phyloP scores from a whole-genome alignment of 148 eudicot genomes.

The Camellia lanceoleosa region DNA sequence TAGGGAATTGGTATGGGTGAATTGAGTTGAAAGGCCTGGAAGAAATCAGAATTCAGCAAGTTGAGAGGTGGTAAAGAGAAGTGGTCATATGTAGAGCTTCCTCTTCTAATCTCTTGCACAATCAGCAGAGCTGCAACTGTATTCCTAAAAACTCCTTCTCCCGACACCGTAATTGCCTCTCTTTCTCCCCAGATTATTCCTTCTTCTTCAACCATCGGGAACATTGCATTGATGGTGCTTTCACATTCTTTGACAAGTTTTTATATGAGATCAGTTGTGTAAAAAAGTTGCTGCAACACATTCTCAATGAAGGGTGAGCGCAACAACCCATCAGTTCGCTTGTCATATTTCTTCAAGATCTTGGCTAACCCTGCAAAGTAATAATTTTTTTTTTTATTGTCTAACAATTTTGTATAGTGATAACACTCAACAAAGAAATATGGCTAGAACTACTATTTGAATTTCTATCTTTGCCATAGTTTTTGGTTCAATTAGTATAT shows the following conservation, averaged over 20 bases:
- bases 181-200: neutral
- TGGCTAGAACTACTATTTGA: too few species aligned
- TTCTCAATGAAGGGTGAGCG: slow-evolving; percentile 64
- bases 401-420: too few species aligned
- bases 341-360: slow-evolving; percentile 84
- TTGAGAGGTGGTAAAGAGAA: slow-evolving; percentile 67
- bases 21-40: slow-evolving; percentile 30
- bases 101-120: slow-evolving; percentile 65
- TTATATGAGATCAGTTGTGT: slow-evolving; percentile 64
- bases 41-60: slow-evolving; percentile 39
- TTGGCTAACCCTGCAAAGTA: slow-evolving; percentile 57
- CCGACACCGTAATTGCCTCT: slow-evolving; percentile 28
- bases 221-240: slow-evolving; percentile 45
- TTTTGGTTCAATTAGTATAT: too few species aligned
- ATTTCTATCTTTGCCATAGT: too few species aligned
- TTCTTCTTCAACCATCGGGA: slow-evolving; percentile 21
- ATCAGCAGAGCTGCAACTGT: slow-evolving; percentile 69
- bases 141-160: slow-evolving; percentile 67
- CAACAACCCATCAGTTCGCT: slow-evolving; percentile 60
- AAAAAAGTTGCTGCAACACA: slow-evolving; percentile 68
- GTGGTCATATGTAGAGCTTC: slow-evolving; percentile 58
- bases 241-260: slow-evolving; percentile 68
- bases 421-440: neutral
- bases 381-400: too few species aligned
- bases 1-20: slow-evolving; percentile 40